Percentiles rank a stretch among this genome's conserved stretches.
phyloP scores from a whole-genome alignment of 495 filamentous ascomycete genomes.

The Podospora bellae-mahoneyi region DNA sequence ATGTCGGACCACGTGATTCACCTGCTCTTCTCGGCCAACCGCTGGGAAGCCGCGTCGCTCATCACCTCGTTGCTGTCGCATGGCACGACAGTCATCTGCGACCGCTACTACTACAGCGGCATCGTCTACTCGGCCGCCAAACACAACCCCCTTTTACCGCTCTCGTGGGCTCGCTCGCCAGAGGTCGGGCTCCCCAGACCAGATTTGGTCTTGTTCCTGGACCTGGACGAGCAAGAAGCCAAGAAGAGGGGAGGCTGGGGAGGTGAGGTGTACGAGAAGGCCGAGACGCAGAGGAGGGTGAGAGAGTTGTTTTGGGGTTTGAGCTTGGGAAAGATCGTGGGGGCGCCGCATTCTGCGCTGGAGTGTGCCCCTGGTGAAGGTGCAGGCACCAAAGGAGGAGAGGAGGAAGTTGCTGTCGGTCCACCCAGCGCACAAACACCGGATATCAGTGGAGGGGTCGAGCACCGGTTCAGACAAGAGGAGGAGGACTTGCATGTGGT shows the following conservation, averaged over 20 bases:
- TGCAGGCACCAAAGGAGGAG: slow-evolving; percentile 13
- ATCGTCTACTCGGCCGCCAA: slow-evolving; percentile 97
- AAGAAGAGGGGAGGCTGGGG: slow-evolving; percentile 79
- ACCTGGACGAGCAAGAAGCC: slow-evolving; percentile 69
- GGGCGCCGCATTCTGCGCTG: slow-evolving; percentile 11
- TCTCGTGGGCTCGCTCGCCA: slow-evolving; percentile 76
- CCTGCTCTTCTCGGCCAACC: slow-evolving; percentile 90
- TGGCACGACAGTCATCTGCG: slow-evolving; percentile 76
- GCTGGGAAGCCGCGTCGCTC: slow-evolving; percentile 78
- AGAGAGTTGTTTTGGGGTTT: slow-evolving; percentile 65
- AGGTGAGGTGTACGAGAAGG: slow-evolving; percentile 82
- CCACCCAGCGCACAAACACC: slow-evolving; percentile 15
- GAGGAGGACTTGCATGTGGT: slow-evolving; percentile 54
- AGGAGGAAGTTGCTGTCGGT: slow-evolving; percentile 28
- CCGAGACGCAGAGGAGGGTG: slow-evolving; percentile 77
- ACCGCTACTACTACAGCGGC: slow-evolving; percentile 92
- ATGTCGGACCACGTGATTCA: slow-evolving; percentile 92
- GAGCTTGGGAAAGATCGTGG: slow-evolving; percentile 44
- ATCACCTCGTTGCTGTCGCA: slow-evolving; percentile 59
- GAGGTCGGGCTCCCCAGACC: slow-evolving; percentile 86
- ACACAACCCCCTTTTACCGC: slow-evolving; percentile 60
- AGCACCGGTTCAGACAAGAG: slow-evolving; percentile 47
- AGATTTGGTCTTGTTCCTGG: slow-evolving; percentile 83
- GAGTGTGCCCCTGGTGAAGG: neutral
- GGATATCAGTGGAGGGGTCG: slow-evolving; percentile 22